Conservation (phyloP, 768 basidiomycete genomes). For the Sporobolomyces phaffii region DNA sequence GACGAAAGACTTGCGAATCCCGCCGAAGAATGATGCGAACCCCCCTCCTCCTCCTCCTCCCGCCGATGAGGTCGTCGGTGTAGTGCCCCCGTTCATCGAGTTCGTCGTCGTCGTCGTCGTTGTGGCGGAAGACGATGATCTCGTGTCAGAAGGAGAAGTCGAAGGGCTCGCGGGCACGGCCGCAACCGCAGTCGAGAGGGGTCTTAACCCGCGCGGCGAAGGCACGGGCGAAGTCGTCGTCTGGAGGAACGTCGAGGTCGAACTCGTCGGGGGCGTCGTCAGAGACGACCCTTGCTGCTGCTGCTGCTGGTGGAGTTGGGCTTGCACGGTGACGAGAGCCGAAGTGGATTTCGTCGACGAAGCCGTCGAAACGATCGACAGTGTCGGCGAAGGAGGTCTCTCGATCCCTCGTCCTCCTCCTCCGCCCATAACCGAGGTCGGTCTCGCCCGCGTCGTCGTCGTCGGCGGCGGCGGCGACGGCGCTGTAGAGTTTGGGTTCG, state of each 20-base stretch:
- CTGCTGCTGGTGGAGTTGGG: neutral
- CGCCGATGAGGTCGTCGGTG: neutral
- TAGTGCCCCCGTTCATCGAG: no score
- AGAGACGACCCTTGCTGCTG: neutral
- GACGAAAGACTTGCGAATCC: neutral
- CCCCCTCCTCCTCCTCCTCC: neutral
- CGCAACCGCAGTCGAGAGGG: neutral
- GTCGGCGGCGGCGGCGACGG: neutral
- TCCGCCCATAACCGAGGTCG: no score
- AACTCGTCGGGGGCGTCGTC: neutral
- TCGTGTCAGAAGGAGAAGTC: neutral
- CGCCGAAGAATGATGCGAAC: constrained; percentile 5
- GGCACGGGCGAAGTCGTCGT: neutral
- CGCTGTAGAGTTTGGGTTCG: neutral
- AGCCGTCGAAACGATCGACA: constrained; percentile 2
- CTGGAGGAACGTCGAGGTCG: neutral
- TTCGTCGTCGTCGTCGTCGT: no score
- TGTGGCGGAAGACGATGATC: no score
- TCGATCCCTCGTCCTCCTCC: no score
- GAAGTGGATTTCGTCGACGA: constrained; percentile 3
- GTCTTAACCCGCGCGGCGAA: neutral
- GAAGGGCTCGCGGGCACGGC: neutral
- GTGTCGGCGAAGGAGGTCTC: constrained; percentile 2
- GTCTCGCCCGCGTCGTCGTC: no score
- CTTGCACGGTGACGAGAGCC: constrained; percentile 8